phyloP scores from a whole-genome alignment of 768 basidiomycete species.

The Suillus subaureus region DNA sequence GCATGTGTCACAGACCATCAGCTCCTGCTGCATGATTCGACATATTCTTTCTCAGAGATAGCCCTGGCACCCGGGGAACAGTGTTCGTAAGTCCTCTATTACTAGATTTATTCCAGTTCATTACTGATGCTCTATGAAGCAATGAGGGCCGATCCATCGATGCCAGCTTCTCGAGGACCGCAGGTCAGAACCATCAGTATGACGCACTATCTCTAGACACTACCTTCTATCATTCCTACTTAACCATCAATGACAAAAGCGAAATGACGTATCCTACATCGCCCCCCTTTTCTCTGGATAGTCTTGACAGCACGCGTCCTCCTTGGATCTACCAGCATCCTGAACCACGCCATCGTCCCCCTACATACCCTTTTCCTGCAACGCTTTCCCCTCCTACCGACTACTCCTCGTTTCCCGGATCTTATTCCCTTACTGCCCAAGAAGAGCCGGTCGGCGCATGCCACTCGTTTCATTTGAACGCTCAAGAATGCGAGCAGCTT shows the following conservation, averaged over 20 bases:
- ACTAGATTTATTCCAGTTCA: not conserved
- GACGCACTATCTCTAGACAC: constrained; percentile 1
- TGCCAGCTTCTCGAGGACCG: not conserved
- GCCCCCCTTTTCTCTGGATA: constrained; percentile 2
- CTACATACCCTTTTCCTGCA: not conserved
- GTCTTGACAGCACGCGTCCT: not conserved
- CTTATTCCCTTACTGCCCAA: not conserved
- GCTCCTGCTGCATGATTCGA: not conserved
- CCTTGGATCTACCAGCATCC: not conserved
- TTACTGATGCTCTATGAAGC: not conserved
- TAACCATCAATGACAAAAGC: not conserved
- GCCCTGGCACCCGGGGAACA: not conserved
- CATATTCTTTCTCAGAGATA: not conserved
- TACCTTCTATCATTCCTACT: not conserved
- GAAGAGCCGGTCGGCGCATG: not conserved
- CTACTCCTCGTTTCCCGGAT: not conserved
- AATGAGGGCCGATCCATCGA: not conserved
- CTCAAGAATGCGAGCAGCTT: not conserved
- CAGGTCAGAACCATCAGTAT: not conserved
- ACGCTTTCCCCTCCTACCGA: not conserved
- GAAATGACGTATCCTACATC: constrained; percentile 1
- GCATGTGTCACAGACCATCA: not conserved
- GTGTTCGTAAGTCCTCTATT: not conserved
- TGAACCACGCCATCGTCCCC: not conserved
- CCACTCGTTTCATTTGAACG: not conserved